Evolutionary conservation across 1,139 yeast species (phyloP).

Genomic region (Pichia sp.): DNA sequence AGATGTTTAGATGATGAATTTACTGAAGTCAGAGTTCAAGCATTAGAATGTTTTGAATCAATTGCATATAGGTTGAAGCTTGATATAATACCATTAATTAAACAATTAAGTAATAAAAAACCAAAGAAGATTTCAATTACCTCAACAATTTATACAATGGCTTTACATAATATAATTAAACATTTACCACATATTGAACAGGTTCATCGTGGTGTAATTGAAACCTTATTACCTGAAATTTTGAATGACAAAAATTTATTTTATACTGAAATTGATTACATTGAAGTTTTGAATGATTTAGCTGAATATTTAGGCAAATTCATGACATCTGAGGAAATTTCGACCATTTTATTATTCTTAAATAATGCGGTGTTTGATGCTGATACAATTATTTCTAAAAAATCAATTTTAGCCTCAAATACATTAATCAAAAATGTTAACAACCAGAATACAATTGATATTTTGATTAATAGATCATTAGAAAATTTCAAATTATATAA

Average conservation of each 20-base stretch:
- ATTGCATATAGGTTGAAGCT: conserved; percentile 31
- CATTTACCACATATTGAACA: conserved; percentile 26
- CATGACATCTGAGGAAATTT: conserved; percentile 39
- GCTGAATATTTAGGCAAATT: conserved; percentile 48
- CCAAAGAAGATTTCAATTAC: conserved; percentile 40
- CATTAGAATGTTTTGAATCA: conserved; percentile 53
- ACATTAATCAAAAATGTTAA: conserved; percentile 36
- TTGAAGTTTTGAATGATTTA: conserved; percentile 60
- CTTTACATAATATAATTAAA: conserved; percentile 54
- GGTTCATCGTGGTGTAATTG: conserved; percentile 14
- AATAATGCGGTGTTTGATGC: conserved; percentile 38
- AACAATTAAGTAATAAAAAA: conserved; percentile 27
- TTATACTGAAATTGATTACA: conserved; percentile 44
- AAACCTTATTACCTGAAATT: conserved; percentile 18
- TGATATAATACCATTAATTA: conserved; percentile 24
- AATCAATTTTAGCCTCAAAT: conserved; percentile 53
- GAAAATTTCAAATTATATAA: not conserved
- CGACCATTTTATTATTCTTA: conserved; percentile 34
- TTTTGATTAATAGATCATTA: conserved; percentile 1
- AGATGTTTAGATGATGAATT: conserved; percentile 55
- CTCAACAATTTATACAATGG: conserved; percentile 66
- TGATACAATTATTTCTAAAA: conserved; percentile 44
- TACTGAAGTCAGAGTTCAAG: conserved; percentile 75
- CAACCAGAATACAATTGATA: conserved; percentile 18
- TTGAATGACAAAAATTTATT: conserved; percentile 27